phyloP scores from a whole-genome alignment of 192 early-diverging fungal genomes.

The Jimgerdemannia flammicorona region DNA sequence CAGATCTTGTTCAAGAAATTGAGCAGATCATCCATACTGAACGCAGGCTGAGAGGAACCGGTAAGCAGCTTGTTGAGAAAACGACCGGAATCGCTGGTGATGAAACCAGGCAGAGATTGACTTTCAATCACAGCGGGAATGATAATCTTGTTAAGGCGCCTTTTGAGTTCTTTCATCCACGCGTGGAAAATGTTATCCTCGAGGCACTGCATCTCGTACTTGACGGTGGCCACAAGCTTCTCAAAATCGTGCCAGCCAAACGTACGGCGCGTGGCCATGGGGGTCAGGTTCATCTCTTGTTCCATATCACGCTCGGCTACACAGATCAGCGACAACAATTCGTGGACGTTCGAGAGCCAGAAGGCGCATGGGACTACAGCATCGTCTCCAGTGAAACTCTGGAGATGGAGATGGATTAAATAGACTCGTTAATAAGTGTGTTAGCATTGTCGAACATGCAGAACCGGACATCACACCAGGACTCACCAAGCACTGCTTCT shows the following conservation, averaged over 20 bases:
- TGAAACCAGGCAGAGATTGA: slow-evolving; percentile 92
- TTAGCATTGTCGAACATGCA: not conserved
- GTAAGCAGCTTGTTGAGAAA: slow-evolving; percentile 90
- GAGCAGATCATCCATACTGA: slow-evolving; percentile 93
- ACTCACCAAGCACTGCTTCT: slow-evolving; percentile 64
- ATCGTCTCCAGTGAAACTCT: slow-evolving; percentile 79
- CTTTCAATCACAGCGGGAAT: slow-evolving; percentile 96
- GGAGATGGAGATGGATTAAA: slow-evolving; percentile 12
- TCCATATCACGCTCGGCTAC: slow-evolving; percentile 67
- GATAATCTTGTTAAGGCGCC: slow-evolving; percentile 90
- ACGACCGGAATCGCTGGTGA: slow-evolving; percentile 84
- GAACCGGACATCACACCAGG: not conserved
- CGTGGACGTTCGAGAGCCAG: slow-evolving; percentile 97
- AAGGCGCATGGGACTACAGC: slow-evolving; percentile 79
- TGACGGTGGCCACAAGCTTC: slow-evolving; percentile 79
- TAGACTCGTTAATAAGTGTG: not conserved
- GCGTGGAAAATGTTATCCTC: slow-evolving; percentile 95
- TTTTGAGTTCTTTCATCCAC: slow-evolving; percentile 98
- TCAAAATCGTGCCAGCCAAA: slow-evolving; percentile 68
- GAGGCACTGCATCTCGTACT: slow-evolving; percentile 86
- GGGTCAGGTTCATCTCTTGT: slow-evolving; percentile 41
- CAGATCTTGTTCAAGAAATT: slow-evolving; percentile 93
- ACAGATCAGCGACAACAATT: slow-evolving; percentile 86
- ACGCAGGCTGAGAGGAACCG: slow-evolving; percentile 65
- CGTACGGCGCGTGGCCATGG: slow-evolving; percentile 33